Evolutionary conservation across 2,329 filamentous ascomycete species (phyloP), one percentile per base, ranked within the genome.

Genomic region (Ploettnerulaceae sp.): DNA sequence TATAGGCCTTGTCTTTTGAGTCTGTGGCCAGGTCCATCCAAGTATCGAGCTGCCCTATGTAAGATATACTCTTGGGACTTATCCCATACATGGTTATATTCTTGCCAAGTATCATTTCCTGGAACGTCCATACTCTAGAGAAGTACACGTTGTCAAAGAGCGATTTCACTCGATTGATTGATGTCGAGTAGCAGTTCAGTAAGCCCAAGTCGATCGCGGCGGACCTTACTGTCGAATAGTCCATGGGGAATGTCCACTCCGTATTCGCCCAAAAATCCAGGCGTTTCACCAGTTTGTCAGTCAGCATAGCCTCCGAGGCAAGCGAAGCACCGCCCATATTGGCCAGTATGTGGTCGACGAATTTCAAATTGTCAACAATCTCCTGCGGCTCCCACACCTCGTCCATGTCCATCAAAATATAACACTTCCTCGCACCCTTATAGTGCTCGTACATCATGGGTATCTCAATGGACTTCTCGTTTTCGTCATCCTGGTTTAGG

Each of bases 371-470:
- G 17, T 61, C 53, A 5, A 65, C 59, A 36, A 65, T 61, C 17
- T 55, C 47, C 41, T 61, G 54, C 12, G 63, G 61, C 29, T 62
- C 41, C 61, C 61, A 66, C 5, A 57, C 53, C 31, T 61, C 51
- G 2, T 52, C 47, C 58, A 64, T 64, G n/a, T 64, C 59, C 33
- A 66, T 48, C 44, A 66, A 40, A 20, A 65, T 57, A 37, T 57
- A 51, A 32, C 55, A 56, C 21, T 51, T 56, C 26, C 54, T 44
- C 3, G 55, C 55, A 11, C 29, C 54, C 37, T 53, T 56, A 37
- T 57, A 57, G 36, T 55, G 55, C 33, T 56, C 41, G 42, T 45
- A 45, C 42, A 45, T 46, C 14, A 34, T 39, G 12, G 36, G 36
- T n/a, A 46, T 31, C 9, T 46, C 44, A 2, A 37, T 17, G 5